Evolutionary conservation across 2,329 filamentous ascomycete species (phyloP).

Genomic region (Hyphodiscus sp.): DNA sequence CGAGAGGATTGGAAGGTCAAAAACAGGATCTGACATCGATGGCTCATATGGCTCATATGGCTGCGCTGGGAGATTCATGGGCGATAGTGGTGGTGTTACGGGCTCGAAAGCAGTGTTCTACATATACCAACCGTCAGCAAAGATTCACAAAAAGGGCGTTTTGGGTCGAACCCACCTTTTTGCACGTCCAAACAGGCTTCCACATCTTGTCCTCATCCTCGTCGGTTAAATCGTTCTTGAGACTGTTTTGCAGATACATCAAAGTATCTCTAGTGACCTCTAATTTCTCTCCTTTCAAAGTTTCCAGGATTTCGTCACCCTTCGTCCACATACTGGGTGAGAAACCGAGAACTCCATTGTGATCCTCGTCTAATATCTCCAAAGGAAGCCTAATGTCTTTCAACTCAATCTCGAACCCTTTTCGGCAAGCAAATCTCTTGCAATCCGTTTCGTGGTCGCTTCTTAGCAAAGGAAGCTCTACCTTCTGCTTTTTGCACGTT

Average conservation of each 20-base stretch:
- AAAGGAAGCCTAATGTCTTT: conserved; percentile 25
- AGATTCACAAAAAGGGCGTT: not conserved
- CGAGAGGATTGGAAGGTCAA: conserved; percentile 20
- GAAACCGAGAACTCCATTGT: conserved; percentile 22
- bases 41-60: conserved; percentile 25
- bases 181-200: conserved; percentile 16
- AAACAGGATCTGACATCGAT: conserved; percentile 18
- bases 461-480: conserved; percentile 26
- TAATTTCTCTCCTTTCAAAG: conserved; percentile 22
- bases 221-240: conserved; percentile 17
- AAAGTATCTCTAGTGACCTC: conserved; percentile 22
- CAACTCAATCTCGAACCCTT: conserved; percentile 23
- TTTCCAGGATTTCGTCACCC: conserved; percentile 4
- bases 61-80: conserved; percentile 7
- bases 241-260: conserved; percentile 13
- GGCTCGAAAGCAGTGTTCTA: conserved; percentile 20
- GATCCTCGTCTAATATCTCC: conserved; percentile 24
- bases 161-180: conserved; percentile 15
- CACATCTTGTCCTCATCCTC: conserved; percentile 21
- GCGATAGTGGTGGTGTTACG: conserved; percentile 28
- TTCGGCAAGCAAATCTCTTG: conserved; percentile 19
- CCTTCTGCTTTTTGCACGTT: conserved; percentile 5
- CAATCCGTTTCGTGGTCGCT: conserved; percentile 26
- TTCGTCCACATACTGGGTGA: conserved; percentile 14
- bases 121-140: not conserved